These are phyloP conservation scores for Sedum album DNA, from an alignment of 164 flowering plant species.

Conservation along the genomic window DNA sequence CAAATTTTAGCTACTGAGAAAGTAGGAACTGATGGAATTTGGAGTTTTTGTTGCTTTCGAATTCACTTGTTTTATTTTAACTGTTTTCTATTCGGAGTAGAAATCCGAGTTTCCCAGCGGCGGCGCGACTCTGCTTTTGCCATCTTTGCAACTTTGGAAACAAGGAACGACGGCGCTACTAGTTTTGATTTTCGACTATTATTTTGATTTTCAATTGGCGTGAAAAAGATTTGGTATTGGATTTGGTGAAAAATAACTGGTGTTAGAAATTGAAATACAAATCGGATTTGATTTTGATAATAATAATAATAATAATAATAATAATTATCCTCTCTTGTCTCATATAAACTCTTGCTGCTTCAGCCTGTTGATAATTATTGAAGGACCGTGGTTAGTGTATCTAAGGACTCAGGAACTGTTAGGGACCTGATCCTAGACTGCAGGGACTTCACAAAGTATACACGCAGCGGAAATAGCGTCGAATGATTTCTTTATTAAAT, in stretches of 20 bases:
- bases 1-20: too few relatives aligned
- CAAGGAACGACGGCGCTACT: too few relatives aligned
- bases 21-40: too few relatives aligned
- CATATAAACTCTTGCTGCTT: background rate
- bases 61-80: background rate
- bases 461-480: too few relatives aligned
- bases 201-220: background rate
- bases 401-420: too few relatives aligned
- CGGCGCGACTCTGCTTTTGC: background rate
- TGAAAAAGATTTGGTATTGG: background rate
- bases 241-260: background rate
- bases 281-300: background rate
- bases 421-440: too few relatives aligned
- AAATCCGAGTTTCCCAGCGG: too few relatives aligned
- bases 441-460: too few relatives aligned
- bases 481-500: too few relatives aligned
- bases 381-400: too few relatives aligned
- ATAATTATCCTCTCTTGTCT: too few relatives aligned
- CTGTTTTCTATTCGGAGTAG: background rate
- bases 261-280: background rate
- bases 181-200: background rate
- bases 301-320: too few relatives aligned
- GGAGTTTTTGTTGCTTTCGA: background rate
- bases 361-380: background rate
- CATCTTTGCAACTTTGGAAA: background rate